Base-by-base conservation (phyloP, 352 stramenopile species). In the Aphanomyces stellatus region DNA sequence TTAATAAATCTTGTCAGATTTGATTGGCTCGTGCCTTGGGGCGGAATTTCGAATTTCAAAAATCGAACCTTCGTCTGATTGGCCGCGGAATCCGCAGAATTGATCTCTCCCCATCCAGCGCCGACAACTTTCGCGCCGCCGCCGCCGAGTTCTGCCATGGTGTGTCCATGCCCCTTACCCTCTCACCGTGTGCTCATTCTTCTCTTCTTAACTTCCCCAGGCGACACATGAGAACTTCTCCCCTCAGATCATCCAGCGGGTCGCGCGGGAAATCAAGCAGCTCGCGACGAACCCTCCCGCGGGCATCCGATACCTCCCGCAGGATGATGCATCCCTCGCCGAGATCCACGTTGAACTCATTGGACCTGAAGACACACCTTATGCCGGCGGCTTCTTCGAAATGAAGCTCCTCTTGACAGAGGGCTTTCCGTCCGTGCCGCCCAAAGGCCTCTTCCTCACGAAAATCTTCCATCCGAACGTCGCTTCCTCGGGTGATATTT, bases 381-480 rank as follows among this genome's bases (percentile, higher is more conserved):
- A 99, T 80, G 88, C 98, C 67, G 91, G 83, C 19, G 95, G 90
- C 37, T 93, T 90, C 69, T 99, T 99, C 74, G 81, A 90, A 51
- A 80, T 99, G 34, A 98, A 98, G 79, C 87, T 99, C 34, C 77
- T 96, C 33, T 78, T 98, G 19, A 91, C 86, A 27, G 81, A 88
- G 30, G 83, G 90, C 40, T 97, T 95, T 64, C 90, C 90, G 19
- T 74, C 85, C 33, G 75, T 87, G 51, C 88, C 90, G 22, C 90
- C 90, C 8, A 88, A 88, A 59, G 88, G 95, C 31, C 94, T 98
- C 65, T 99, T 99, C 70, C 75, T 99, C 24, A 99, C 97, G 35
- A 99, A 98, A 83, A 99, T 99, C 59, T 99, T 98, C 78, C 97
- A 99, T 75, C 97, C 97, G 0, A 99, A 99, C 78, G 96, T 99